phyloP scores from a whole-genome alignment of 345 rosid species.

The Balakata baccata region DNA sequence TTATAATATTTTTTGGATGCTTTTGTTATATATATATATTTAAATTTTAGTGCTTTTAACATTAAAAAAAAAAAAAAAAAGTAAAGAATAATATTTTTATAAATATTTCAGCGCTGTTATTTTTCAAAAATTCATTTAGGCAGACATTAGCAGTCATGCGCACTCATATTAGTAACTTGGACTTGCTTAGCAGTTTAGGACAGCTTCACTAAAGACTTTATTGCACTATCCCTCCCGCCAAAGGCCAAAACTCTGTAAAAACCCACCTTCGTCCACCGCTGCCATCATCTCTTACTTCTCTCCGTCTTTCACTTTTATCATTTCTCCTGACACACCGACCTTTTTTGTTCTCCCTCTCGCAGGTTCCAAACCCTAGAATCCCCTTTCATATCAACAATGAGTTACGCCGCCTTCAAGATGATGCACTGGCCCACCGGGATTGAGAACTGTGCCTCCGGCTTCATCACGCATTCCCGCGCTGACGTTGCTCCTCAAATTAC shows the following conservation, averaged over 20 bases:
- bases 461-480: conserved; percentile 66
- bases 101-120: too few relatives aligned
- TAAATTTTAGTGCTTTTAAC: too few relatives aligned
- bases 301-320: not conserved
- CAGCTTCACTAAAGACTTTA: not conserved
- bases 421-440: conserved; percentile 96
- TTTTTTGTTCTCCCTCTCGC: not conserved
- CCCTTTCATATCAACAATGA: conserved; percentile 40
- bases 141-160: too few relatives aligned
- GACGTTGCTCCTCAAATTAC: conserved; percentile 57
- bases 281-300: not conserved
- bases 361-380: conserved; percentile 15
- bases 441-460: conserved; percentile 80
- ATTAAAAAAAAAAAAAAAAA: too few relatives aligned
- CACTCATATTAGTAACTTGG: too few relatives aligned
- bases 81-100: too few relatives aligned
- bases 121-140: too few relatives aligned
- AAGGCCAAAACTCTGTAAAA: not conserved
- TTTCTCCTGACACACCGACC: not conserved
- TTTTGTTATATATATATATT: too few relatives aligned
- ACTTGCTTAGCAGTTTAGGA: too few relatives aligned
- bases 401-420: conserved; percentile 94
- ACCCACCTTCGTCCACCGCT: not conserved
- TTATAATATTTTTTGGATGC: too few relatives aligned
- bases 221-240: conserved; percentile 31